Evolutionary conservation across 257 asterid species (phyloP).

Genomic region (Cruciata laevipes): DNA sequence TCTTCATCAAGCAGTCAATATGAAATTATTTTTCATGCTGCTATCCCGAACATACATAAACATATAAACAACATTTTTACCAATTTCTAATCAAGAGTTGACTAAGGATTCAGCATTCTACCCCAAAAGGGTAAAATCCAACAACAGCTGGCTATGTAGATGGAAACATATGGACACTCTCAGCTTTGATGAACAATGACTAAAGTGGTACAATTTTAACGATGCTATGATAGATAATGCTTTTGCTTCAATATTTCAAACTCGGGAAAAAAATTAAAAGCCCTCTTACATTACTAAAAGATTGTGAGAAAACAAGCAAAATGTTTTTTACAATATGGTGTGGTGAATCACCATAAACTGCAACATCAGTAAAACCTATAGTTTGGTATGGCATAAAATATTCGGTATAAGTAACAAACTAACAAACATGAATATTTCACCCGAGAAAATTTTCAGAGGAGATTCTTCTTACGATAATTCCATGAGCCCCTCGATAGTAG

Average conservation of each 20-base stretch:
- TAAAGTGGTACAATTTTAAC: not conserved
- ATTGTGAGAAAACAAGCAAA: not conserved
- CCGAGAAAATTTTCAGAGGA: slow-evolving; percentile 13
- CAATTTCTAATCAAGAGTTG: not conserved
- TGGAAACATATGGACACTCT: not conserved
- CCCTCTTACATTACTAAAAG: not conserved
- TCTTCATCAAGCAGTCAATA: not conserved
- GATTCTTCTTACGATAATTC: slow-evolving; percentile 70
- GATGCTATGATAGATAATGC: not conserved
- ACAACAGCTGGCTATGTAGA: not conserved
- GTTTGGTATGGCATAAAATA: not conserved
- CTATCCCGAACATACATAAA: not conserved
- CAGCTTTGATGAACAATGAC: not conserved
- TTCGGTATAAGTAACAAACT: not conserved
- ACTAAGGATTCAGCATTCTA: not conserved
- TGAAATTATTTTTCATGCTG: not conserved
- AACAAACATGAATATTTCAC: not conserved
- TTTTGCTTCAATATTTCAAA: not conserved
- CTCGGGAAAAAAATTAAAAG: too few species aligned
- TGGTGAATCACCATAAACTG: not conserved
- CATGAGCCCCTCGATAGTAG: slow-evolving; percentile 97
- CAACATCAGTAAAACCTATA: not conserved
- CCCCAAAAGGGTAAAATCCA: not conserved
- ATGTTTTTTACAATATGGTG: not conserved
- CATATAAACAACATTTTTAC: not conserved